phyloP scores from a whole-genome alignment of 1,139 yeast species.

The Nadsonia starkeyi-henricii region DNA sequence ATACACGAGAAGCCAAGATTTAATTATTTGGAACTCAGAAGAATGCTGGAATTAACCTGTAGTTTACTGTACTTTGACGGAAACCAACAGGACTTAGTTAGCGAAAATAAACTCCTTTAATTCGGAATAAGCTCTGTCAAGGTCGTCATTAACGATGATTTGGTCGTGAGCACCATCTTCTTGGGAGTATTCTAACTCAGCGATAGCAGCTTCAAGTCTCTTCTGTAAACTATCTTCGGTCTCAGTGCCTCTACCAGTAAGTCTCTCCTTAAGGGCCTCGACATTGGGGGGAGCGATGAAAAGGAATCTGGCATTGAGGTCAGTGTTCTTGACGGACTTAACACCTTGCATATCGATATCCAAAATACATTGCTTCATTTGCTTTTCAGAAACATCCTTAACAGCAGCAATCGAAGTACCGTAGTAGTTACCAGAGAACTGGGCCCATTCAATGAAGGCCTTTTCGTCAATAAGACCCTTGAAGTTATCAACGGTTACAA shows the following conservation, averaged over 20 bases:
- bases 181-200: slow-evolving; percentile 77
- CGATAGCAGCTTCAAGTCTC: slow-evolving; percentile 73
- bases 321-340: slow-evolving; percentile 70
- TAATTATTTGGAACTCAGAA: too few species aligned
- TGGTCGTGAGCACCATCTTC: slow-evolving; percentile 83
- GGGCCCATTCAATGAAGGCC: slow-evolving; percentile 94
- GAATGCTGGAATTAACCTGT: too few species aligned
- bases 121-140: slow-evolving; percentile 75
- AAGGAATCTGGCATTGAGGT: slow-evolving; percentile 69
- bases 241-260: slow-evolving; percentile 88
- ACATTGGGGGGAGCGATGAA: slow-evolving; percentile 89
- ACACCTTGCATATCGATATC: slow-evolving; percentile 99
- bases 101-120: slow-evolving; percentile 43
- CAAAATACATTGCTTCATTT: slow-evolving; percentile 58
- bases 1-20: too few species aligned
- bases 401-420: slow-evolving; percentile 88
- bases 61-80: too few species aligned
- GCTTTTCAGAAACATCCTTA: slow-evolving; percentile 45
- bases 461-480: slow-evolving; percentile 54
- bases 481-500: slow-evolving; percentile 66
- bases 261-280: slow-evolving; percentile 57
- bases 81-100: not conserved
- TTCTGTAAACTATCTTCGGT: slow-evolving; percentile 69
- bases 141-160: slow-evolving; percentile 78
- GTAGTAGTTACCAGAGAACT: slow-evolving; percentile 91